Evolutionary conservation across 208 protist species (phyloP).

Genomic region (Perkinsela sp.): DNA sequence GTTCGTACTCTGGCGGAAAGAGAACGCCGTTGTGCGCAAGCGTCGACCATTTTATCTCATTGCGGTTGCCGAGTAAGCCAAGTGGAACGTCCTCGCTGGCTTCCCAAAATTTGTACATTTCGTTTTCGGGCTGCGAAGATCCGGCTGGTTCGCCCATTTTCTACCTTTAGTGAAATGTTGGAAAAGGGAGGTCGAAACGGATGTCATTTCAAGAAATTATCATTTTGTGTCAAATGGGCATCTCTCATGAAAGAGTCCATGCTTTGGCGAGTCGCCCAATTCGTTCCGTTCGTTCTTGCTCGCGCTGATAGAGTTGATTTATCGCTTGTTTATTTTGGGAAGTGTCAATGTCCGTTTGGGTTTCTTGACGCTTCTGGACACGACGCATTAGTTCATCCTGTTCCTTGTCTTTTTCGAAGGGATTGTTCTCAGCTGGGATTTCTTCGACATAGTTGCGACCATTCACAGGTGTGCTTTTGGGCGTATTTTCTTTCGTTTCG

Average conservation of each 20-base stretch:
- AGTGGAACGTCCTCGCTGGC: conserved; percentile 2
- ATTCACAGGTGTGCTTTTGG: not conserved
- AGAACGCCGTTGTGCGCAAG: conserved; percentile 83
- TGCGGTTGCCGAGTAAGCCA: not conserved
- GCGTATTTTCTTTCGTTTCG: not conserved
- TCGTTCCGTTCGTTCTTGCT: not conserved
- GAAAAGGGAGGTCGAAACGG: not conserved
- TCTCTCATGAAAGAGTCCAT: not conserved
- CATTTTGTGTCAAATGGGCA: not conserved
- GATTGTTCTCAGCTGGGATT: not conserved
- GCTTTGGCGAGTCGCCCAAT: not conserved
- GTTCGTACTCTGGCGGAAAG: conserved; percentile 81
- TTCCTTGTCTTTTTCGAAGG: not conserved
- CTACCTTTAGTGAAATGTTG: not conserved
- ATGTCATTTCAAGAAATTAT: not conserved
- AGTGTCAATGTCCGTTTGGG: not conserved
- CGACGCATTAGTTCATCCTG: not conserved
- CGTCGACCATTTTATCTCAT: conserved; percentile 56
- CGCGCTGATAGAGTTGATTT: not conserved
- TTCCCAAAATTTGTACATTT: conserved; percentile 5
- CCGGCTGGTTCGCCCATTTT: not conserved
- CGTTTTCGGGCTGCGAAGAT: conserved; percentile 3
- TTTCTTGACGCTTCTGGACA: not conserved
- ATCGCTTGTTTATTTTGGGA: not conserved
- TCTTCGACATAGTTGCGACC: not conserved